Evolutionary conservation across 2,329 filamentous ascomycete genomes (phyloP).

Genomic region (Blastomyces emzantsi): DNA sequence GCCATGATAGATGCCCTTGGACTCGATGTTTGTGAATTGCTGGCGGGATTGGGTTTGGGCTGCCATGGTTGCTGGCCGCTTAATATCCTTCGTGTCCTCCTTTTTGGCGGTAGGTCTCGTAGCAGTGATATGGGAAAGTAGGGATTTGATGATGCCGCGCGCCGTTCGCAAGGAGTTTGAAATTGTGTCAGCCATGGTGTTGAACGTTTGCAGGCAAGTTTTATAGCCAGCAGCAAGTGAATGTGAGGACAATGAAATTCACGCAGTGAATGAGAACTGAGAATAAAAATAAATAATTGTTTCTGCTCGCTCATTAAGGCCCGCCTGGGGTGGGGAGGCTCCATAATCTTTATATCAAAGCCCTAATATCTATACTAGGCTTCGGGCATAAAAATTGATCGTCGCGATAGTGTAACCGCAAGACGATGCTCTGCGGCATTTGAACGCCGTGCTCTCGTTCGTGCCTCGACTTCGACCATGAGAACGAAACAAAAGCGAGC

Average conservation of each 20-base stretch:
- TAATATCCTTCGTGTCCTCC: not conserved
- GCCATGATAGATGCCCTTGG: slow-evolving; percentile 42
- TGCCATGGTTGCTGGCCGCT: not conserved
- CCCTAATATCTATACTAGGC: not conserved
- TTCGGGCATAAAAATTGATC: not conserved
- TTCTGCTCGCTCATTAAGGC: not conserved
- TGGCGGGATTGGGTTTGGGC: not conserved
- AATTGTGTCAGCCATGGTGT: not conserved
- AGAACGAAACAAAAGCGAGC: not conserved
- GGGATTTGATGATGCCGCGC: not conserved
- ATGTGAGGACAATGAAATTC: not conserved
- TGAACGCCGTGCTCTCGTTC: not conserved
- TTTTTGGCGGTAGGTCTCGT: not conserved
- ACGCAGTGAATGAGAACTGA: not conserved
- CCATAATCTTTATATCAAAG: not conserved
- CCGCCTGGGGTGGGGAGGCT: not conserved
- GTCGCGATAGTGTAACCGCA: not conserved
- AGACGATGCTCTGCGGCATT: no score
- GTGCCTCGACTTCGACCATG: not conserved
- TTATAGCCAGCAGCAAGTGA: not conserved
- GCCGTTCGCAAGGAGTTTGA: not conserved
- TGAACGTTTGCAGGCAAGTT: not conserved
- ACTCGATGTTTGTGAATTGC: slow-evolving; percentile 10
- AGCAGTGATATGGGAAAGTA: not conserved
- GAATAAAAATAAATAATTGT: not conserved